Percentiles rank a stretch among this genome's conserved stretches.
Evolutionary conservation across 2,329 filamentous ascomycete species (phyloP).

Genomic region (Neofusicoccum cordaticola): DNA sequence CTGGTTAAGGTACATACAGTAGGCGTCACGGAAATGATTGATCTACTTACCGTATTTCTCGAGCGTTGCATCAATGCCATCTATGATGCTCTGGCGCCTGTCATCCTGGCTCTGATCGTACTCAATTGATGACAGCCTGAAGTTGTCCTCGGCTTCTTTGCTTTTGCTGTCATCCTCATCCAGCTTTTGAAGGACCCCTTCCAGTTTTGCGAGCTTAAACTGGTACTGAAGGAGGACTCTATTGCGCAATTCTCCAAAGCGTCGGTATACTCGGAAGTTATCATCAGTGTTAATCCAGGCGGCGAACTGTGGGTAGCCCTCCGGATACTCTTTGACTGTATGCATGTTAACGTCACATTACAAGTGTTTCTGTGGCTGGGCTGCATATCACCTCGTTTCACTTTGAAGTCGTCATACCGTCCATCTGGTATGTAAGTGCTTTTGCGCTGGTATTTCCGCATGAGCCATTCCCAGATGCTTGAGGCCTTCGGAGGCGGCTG

Average conservation of each 20-base stretch:
- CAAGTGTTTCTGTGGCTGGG: not conserved
- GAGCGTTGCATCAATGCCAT: not conserved
- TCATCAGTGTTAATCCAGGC: constrained; percentile 18
- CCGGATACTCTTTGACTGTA: constrained; percentile 12
- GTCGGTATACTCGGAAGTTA: constrained; percentile 18
- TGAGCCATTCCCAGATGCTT: too few species aligned
- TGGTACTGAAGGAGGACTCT: constrained; percentile 19
- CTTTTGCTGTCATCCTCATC: not conserved
- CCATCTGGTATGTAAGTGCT: not conserved
- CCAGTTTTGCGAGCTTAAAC: constrained; percentile 16
- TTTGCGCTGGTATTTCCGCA: too few species aligned
- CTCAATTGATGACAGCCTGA: not conserved
- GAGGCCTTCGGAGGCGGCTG: too few species aligned
- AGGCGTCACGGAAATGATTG: not conserved
- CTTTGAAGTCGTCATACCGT: not conserved
- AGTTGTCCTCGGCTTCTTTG: not conserved
- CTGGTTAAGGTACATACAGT: not conserved
- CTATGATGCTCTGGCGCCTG: not conserved
- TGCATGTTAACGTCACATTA: not conserved
- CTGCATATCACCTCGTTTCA: not conserved
- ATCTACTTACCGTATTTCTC: not conserved
- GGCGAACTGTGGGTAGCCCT: constrained; percentile 19
- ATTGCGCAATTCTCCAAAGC: constrained; percentile 20
- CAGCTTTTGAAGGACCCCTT: not conserved
- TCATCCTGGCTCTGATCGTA: not conserved